Evolutionary conservation across 768 basidiomycete species (phyloP).

Genomic region (Leccinum rimulosum): DNA sequence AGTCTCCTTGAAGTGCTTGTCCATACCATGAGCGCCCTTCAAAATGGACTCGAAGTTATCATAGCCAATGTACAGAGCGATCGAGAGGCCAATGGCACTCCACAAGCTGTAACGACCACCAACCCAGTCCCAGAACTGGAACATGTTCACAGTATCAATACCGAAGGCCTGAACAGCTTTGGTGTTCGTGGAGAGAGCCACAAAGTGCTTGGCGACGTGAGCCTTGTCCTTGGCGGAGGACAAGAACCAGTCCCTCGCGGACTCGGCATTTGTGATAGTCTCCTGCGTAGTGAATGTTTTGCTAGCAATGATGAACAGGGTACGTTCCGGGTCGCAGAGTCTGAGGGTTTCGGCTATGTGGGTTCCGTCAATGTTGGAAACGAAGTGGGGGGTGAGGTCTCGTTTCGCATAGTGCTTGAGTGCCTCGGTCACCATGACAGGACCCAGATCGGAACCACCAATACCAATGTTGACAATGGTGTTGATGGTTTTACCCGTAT

Average conservation of each 20-base stretch:
- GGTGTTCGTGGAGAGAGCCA: slow-evolving; percentile 96
- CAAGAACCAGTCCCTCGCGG: slow-evolving; percentile 94
- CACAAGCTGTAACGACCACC: slow-evolving; percentile 97
- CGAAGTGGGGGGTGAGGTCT: slow-evolving; percentile 83
- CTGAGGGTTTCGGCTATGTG: slow-evolving; percentile 89
- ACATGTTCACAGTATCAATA: slow-evolving; percentile 92
- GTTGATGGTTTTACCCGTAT: slow-evolving; percentile 92
- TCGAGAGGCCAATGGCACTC: slow-evolving; percentile 96
- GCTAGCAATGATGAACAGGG: slow-evolving; percentile 96
- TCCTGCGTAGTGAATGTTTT: slow-evolving; percentile 99
- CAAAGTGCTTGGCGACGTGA: slow-evolving; percentile 98
- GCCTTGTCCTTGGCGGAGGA: slow-evolving; percentile 74
- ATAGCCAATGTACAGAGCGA: slow-evolving; percentile 89
- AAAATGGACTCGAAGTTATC: slow-evolving; percentile 91
- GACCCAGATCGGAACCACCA: slow-evolving; percentile 96
- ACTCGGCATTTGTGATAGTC: slow-evolving; percentile 98
- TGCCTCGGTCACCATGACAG: slow-evolving; percentile 99
- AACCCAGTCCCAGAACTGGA: slow-evolving; percentile 99
- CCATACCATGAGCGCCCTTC: slow-evolving; percentile 95
- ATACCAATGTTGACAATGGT: slow-evolving; percentile 99
- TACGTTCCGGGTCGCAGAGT: slow-evolving; percentile 83
- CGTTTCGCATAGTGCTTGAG: slow-evolving; percentile 91
- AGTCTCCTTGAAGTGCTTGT: slow-evolving; percentile 91
- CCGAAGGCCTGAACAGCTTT: slow-evolving; percentile 92
- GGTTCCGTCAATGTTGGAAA: slow-evolving; percentile 98